Evolutionary conservation across 345 rosid species (phyloP), one percentile per base, ranked within the genome.

Genomic region (Dimocarpus longan): DNA sequence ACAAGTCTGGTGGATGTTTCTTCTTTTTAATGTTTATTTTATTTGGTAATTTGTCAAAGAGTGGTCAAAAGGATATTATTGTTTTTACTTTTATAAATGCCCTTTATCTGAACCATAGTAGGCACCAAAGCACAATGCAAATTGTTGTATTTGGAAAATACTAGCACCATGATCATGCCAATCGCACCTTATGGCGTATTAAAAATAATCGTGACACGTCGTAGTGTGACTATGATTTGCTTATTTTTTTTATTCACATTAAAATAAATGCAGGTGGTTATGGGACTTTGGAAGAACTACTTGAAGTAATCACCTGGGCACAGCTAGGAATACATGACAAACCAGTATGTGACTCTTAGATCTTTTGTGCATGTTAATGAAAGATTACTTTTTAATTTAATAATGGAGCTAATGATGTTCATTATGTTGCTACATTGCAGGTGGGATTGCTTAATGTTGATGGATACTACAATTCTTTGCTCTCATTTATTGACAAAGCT

Each of bases 281-380:
- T 87, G 99, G 98, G 42, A 96, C 99, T 54, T 91, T 96, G 74
- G 99, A 96, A 85, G 99, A 96, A 80, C 88, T 96, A 80, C 97
- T 96, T 76, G 99, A 96, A 81, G 99, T 94, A 60, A 96, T 96
- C 71, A 90, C 99, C 68, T 96, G 99, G 99, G 99, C 99, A 73
- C 98, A 96, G 82, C 97, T 96, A 26, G 99, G 99, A 68, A 96
- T 96, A 80, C 99, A 96, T 80, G 97, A 96, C 22, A 96, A 96
- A 81, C 98, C 98, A 75, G 99, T 96, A 85, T 65, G 40, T 65
- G 40, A 28, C 28, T 42, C 67, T 6, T 6, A n/a, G n/a, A 52
- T 43, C 4, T 56, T 68, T 21, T 21, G 15, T 5, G 8, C 39
- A 48, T 68, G 24, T 10, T 39, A 10, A 39, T 40, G 48, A 40